These are phyloP conservation scores for Primulina huaijiensis DNA, from an alignment of 257 asterid species.

Conservation along the genomic window DNA sequence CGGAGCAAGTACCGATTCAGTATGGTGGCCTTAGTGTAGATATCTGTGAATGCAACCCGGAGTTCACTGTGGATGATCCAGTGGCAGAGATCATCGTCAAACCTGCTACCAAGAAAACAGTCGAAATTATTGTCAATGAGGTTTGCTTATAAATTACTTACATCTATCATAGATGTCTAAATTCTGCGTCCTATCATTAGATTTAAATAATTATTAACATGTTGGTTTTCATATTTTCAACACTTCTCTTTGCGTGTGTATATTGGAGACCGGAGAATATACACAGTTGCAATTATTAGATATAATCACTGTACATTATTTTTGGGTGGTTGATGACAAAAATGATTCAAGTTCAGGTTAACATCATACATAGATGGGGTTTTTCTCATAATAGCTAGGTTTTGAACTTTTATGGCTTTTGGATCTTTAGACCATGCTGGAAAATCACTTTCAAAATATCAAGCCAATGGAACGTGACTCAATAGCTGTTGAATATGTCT, in stretches of 20 bases:
- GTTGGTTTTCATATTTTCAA: neutral
- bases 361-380: too few species aligned
- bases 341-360: too few species aligned
- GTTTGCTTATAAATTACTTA: constrained; percentile 8
- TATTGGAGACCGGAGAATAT: too few species aligned
- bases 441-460: neutral
- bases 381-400: too few species aligned
- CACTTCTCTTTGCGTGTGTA: too few species aligned
- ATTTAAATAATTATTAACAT: neutral
- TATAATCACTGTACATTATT: too few species aligned
- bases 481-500: neutral
- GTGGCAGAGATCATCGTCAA: constrained; percentile 27
- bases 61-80: constrained; percentile 26
- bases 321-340: too few species aligned
- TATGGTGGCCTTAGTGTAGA: constrained; percentile 34
- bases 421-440: neutral
- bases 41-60: neutral
- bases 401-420: too few species aligned
- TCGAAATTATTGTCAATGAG: constrained; percentile 33
- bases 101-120: constrained; percentile 33
- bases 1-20: constrained; percentile 32
- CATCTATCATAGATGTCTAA: neutral
- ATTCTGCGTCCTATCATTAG: neutral
- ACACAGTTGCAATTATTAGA: too few species aligned
- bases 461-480: neutral